phyloP scores from a whole-genome alignment of 2,329 filamentous ascomycete genomes.

The Aquanectria penicillioides region DNA sequence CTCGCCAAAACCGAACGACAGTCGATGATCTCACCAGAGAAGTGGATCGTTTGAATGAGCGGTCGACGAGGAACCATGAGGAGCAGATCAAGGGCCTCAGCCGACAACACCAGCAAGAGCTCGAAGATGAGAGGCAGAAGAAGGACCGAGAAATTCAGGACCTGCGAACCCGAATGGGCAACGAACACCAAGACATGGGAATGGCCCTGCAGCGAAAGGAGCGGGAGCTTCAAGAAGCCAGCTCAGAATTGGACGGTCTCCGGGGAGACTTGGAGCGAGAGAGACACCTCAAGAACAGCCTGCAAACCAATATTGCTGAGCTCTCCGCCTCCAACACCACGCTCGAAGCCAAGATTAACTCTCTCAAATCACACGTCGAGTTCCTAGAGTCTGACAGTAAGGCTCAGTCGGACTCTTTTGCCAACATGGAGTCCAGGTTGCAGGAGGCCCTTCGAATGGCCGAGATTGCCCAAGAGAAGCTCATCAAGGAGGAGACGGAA shows the following conservation, averaged over 20 bases:
- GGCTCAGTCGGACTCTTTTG: constrained; percentile 87
- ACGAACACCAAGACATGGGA: constrained; percentile 62
- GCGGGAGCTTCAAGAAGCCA: constrained; percentile 61
- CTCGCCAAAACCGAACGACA: constrained; percentile 46
- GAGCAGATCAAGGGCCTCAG: constrained; percentile 75
- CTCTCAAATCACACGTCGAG: constrained; percentile 82
- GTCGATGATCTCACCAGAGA: constrained; percentile 57
- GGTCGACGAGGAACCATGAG: constrained; percentile 68
- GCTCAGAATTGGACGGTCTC: constrained; percentile 55
- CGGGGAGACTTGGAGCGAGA: constrained; percentile 69
- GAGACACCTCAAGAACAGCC: constrained; percentile 65
- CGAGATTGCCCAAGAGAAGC: constrained; percentile 78
- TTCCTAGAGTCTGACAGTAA: constrained; percentile 92
- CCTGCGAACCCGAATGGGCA: constrained; percentile 63
- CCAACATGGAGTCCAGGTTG: constrained; percentile 81
- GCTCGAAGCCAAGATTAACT: constrained; percentile 79
- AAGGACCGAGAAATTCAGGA: constrained; percentile 72
- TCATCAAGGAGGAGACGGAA: constrained; percentile 91
- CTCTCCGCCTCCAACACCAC: constrained; percentile 69
- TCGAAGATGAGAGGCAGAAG: constrained; percentile 71
- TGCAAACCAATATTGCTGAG: constrained; percentile 65
- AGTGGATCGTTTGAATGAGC: constrained; percentile 51
- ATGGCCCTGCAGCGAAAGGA: constrained; percentile 62
- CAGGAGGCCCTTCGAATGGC: constrained; percentile 79
- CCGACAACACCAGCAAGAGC: constrained; percentile 68